A percentile compares a stretch with the other conserved stretches of the same genome.
Conservation (phyloP, 805 yeast species). For the Pichia nakasei region DNA sequence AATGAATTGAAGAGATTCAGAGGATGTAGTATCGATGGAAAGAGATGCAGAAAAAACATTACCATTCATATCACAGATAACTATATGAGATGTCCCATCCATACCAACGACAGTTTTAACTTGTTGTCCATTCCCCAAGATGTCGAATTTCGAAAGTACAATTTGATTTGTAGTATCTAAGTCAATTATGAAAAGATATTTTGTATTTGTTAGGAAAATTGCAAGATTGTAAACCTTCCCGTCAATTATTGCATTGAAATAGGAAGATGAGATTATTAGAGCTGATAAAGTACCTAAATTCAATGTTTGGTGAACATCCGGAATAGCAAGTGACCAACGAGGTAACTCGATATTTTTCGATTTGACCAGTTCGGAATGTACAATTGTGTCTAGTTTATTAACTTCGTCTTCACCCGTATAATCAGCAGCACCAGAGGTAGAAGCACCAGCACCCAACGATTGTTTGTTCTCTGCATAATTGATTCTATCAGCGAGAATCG, state of each 20-base stretch:
- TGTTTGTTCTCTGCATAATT: conserved; percentile 12
- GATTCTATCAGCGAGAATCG: conserved; percentile 28
- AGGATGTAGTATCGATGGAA: not conserved
- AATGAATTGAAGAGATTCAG: not conserved
- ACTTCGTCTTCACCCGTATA: not conserved
- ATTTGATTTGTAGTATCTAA: conserved; percentile 12
- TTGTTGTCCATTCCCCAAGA: conserved; percentile 14
- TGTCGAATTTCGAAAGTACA: conserved; percentile 7
- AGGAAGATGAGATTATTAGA: conserved; percentile 19
- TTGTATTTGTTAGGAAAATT: conserved; percentile 23
- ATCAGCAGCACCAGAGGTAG: not conserved
- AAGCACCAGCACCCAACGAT: not conserved
- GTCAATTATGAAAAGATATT: conserved; percentile 19
- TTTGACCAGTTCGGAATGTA: conserved; percentile 17
- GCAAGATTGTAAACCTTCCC: conserved; percentile 9
- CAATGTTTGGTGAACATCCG: conserved; percentile 8
- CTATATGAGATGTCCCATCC: conserved; percentile 14
- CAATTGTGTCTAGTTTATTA: conserved; percentile 13
- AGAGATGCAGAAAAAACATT: conserved; percentile 1
- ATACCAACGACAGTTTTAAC: conserved; percentile 18
- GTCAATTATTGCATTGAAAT: conserved; percentile 10
- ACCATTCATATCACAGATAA: conserved; percentile 30
- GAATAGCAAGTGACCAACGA: conserved; percentile 20
- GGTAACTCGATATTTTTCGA: conserved; percentile 16
- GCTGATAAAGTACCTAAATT: conserved; percentile 15